Base-by-base conservation (phyloP, 768 basidiomycete genomes). In the Pulveroboletus sp. region DNA sequence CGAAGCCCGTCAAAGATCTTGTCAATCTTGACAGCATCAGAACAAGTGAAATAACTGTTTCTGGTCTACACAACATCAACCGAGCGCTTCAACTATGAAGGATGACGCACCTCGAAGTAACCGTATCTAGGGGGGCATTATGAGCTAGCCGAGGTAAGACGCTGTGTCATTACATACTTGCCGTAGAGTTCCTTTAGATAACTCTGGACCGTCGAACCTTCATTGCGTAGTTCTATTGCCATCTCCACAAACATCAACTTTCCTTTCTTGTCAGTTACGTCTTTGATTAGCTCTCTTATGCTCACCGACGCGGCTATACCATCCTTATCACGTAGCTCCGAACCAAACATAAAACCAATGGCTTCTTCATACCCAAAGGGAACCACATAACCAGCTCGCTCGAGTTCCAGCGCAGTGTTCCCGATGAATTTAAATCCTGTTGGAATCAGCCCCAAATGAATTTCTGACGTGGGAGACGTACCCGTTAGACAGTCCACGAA, bases 361-460 rank as follows among this genome's bases (percentile, higher is more conserved):
- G 93, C 92, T 68, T 94, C 92, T 62, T 94, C 92, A 60, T 94
- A 94, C 10, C 85, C 89, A 59, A 93, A 93, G 0, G 78, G 80
- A 10, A 86, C 83, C 35, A 84, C 78, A 59, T 78, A 89, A 2
- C 89, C 91, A 32, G 81, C 68, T 36, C 70, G 62, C 13, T 77
- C 82, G 14, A 93, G 76, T 43, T 74, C 69, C 30, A 90, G 68
- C 4, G 85, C 88, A 9, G 82, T 84, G 61, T 93, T 94, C 8
- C 92, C 92, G 43, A 94, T 91, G 62, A 80, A 92, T 68, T 94
- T 94, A 70, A 94, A 94, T 2, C 92, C 91, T 84, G 58, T 32
- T 29, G 11, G 17, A 11, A n/a, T 32, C 34, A 8, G 46, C 31
- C 43, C 56, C 45, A 46, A 50, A 53, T 17, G 6, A 13, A 19